phyloP scores from a whole-genome alignment of 805 yeast species.

The Nakazawaea ishiwadae region DNA sequence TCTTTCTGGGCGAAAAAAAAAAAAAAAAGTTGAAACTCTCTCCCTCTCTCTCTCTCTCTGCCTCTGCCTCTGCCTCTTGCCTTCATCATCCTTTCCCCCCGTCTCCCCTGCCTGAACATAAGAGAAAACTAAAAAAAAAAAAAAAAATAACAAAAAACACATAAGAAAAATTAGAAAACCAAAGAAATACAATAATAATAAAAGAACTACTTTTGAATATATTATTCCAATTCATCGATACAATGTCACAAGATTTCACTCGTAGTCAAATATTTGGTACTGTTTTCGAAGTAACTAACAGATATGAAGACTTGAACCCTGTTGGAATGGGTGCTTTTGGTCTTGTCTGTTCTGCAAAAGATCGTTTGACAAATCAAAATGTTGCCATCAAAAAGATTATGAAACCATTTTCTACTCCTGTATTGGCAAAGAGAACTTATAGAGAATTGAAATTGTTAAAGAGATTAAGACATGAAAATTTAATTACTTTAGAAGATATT shows the following conservation, averaged over 20 bases:
- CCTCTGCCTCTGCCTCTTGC: too few relatives aligned
- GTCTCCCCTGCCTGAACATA: too few relatives aligned
- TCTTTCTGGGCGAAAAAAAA: too few relatives aligned
- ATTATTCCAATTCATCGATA: too few relatives aligned
- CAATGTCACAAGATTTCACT: slow-evolving; percentile 34
- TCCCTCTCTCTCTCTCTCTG: too few relatives aligned
- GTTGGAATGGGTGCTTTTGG: slow-evolving; percentile 99
- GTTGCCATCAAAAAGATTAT: slow-evolving; percentile 97
- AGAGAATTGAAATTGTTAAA: slow-evolving; percentile 91
- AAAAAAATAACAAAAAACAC: too few relatives aligned
- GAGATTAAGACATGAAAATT: slow-evolving; percentile 90
- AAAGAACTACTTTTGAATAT: too few relatives aligned
- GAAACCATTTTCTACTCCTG: slow-evolving; percentile 95
- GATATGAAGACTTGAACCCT: slow-evolving; percentile 90
- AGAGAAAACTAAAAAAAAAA: too few relatives aligned
- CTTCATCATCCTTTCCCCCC: too few relatives aligned
- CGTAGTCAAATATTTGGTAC: slow-evolving; percentile 95
- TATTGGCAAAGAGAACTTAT: slow-evolving; percentile 93
- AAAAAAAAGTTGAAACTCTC: too few relatives aligned
- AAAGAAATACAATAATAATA: too few relatives aligned
- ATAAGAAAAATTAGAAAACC: too few relatives aligned
- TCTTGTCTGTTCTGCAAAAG: slow-evolving; percentile 92
- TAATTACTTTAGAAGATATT: slow-evolving; percentile 89
- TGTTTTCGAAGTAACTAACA: slow-evolving; percentile 84
- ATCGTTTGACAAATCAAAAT: slow-evolving; percentile 82